Conservation (phyloP, 2,329 filamentous ascomycete genomes). For the Botrytis sinoallii region DNA sequence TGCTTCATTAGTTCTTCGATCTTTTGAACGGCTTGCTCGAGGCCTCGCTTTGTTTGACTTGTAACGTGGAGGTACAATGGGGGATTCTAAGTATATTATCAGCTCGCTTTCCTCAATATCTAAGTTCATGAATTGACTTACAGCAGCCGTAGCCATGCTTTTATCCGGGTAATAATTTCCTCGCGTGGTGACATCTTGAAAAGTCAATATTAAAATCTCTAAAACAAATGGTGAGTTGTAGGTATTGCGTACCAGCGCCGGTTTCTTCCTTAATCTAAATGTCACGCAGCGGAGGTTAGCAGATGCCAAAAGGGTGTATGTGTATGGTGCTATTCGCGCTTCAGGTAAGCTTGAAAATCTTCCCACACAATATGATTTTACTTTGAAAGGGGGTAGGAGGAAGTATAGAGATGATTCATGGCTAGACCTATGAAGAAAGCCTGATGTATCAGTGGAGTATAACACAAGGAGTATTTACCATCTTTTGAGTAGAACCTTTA, state of each 20-base stretch:
- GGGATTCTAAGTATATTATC: conserved; percentile 63
- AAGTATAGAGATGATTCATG: conserved; percentile 35
- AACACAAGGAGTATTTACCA: conserved; percentile 86
- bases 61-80: conserved; percentile 95
- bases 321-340: conserved; percentile 59
- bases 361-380: conserved; percentile 45
- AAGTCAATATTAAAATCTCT: conserved; percentile 53
- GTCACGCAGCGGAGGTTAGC: conserved; percentile 86
- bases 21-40: conserved; percentile 81
- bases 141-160: conserved; percentile 89
- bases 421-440: conserved; percentile 38
- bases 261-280: conserved; percentile 99
- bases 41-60: conserved; percentile 84
- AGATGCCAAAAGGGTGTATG: conserved; percentile 75
- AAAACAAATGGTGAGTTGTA: conserved; percentile 41
- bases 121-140: conserved; percentile 48
- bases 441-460: conserved; percentile 63
- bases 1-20: conserved; percentile 96
- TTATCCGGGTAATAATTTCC: conserved; percentile 97
- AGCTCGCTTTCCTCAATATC: conserved; percentile 19
- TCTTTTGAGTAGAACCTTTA: conserved; percentile 96
- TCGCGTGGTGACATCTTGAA: conserved; percentile 95
- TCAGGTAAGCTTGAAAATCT: conserved; percentile 67
- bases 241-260: conserved; percentile 91
- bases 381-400: conserved; percentile 37